Evolutionary conservation across 176 grass and related monocot species (phyloP).

Genomic region (Raddia distichophylla): DNA sequence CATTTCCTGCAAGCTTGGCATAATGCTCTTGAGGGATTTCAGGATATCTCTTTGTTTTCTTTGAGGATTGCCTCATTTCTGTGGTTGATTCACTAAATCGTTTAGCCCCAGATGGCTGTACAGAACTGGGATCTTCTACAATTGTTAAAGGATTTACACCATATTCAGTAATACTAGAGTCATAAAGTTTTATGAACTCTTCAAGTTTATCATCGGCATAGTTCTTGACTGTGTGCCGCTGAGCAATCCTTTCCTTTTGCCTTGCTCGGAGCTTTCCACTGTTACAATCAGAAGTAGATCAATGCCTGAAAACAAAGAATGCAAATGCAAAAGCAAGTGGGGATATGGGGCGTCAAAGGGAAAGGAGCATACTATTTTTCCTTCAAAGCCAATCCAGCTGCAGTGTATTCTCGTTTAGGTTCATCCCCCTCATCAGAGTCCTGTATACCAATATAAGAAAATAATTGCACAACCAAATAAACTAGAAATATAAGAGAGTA

Average conservation of each 20-base stretch:
- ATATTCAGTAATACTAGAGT: constrained; percentile 47
- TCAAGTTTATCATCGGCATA: constrained; percentile 48
- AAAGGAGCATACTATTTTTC: constrained; percentile 90
- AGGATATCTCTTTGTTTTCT: constrained; percentile 63
- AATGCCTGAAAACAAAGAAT: constrained; percentile 35
- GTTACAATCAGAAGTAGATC: constrained; percentile 51
- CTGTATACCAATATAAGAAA: constrained; percentile 61
- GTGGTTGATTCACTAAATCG: constrained; percentile 49
- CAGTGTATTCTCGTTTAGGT: constrained; percentile 78
- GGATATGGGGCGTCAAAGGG: not conserved
- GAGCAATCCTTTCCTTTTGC: constrained; percentile 92
- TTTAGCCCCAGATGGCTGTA: constrained; percentile 50
- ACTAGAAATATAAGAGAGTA: constrained; percentile 33
- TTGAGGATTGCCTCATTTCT: constrained; percentile 57
- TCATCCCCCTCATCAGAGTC: constrained; percentile 82
- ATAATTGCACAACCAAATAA: constrained; percentile 26
- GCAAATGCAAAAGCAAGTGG: constrained; percentile 32
- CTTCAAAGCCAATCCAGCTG: constrained; percentile 80
- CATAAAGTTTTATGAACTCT: constrained; percentile 49
- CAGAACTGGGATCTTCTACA: constrained; percentile 46
- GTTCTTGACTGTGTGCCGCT: constrained; percentile 52
- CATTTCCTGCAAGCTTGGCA: constrained; percentile 44
- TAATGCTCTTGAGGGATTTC: constrained; percentile 62
- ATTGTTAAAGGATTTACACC: constrained; percentile 49
- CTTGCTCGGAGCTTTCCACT: constrained; percentile 87